Evolutionary conservation across 139 green algal genomes (phyloP), one percentile per base, ranked within the genome.

Genomic region (Volvox reticuliferus): DNA sequence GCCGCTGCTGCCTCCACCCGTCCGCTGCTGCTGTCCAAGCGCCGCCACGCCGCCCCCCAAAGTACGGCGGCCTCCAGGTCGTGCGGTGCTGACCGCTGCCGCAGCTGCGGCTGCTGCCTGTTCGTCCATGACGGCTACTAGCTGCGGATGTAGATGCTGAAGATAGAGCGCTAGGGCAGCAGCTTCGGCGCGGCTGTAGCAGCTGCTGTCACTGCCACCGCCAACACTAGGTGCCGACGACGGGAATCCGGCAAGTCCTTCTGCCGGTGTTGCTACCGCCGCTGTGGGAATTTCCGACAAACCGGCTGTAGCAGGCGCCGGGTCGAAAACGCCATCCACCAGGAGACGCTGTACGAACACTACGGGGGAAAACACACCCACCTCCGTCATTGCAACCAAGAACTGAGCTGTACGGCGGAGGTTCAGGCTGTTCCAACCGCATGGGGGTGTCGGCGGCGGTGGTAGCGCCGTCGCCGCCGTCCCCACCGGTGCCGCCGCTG

Each of bases 141-240:
- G 30, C 32, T 77, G 30, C 55, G 86, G 86, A 30, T 90, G 86
- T 62, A 86, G 87, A 18, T 91, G 87, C 62, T 91, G 87, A 18
- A 91, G 76, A 75, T 86, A 86, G 6, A 30, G 12, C 30, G 77
- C 76, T 20, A 89, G 85, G 2, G 85, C 85, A 26, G 85, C 44
- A 12, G 67, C 22, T 14, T 73, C 79, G 26, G 6, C 5, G n/a
- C 24, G 22, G 37, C 78, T 71, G 50, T 37, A 71, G 36, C 78
- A 44, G 78, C 78, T 35, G 37, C 78, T 35, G 35, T 16, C 78
- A 36, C 37, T 22, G 30, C 22, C 65, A 28, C 21, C 65, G 65
- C 2, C 65, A 28, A 20, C 28, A 32, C 71, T 18, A 14, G 26
- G 35, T 44, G 55, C 26, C 13, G 78, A 0, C 13, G 37, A 13